These are phyloP conservation scores for Ophiocordyceps camponoti-floridani DNA, from an alignment of 2,329 filamentous ascomycete genomes.

Conservation along the genomic window DNA sequence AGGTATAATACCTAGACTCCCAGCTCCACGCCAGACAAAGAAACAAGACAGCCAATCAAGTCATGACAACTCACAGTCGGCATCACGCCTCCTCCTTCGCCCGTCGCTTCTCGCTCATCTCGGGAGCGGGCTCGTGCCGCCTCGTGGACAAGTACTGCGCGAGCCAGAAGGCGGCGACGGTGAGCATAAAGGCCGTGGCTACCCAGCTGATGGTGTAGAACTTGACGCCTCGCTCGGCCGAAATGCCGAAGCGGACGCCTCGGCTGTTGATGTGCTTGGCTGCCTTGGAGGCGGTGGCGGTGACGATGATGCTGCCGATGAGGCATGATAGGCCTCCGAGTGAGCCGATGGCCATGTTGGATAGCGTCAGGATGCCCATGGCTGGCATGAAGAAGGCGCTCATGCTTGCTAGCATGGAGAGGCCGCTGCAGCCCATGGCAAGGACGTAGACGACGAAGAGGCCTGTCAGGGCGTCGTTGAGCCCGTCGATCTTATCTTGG, in stretches of 20 bases:
- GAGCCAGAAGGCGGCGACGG: constrained; percentile 22
- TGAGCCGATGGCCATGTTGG: constrained; percentile 18
- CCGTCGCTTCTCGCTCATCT: constrained; percentile 1
- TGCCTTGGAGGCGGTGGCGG: constrained; percentile 20
- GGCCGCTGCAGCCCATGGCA: constrained; percentile 20
- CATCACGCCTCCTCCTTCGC: not conserved
- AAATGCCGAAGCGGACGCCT: constrained; percentile 25
- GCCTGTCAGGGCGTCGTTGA: constrained; percentile 29
- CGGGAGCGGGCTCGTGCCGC: constrained; percentile 5
- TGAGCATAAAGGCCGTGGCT: constrained; percentile 24
- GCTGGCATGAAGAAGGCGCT: constrained; percentile 16
- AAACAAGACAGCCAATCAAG: no score
- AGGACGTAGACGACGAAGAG: constrained; percentile 31
- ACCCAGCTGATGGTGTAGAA: constrained; percentile 29
- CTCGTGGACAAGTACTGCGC: constrained; percentile 11
- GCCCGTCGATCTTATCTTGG: constrained; percentile 26
- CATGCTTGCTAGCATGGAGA: constrained; percentile 22
- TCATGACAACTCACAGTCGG: not conserved
- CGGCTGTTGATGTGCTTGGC: constrained; percentile 22
- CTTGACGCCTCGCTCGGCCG: constrained; percentile 21
- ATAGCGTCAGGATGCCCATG: constrained; percentile 9
- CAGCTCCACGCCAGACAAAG: no score
- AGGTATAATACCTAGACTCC: no score
- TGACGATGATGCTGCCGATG: constrained; percentile 24
- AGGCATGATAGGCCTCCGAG: constrained; percentile 19